These are phyloP conservation scores for Aspergillus saccharolyticus DNA, from an alignment of 495 filamentous ascomycete species.

Conservation along the genomic window DNA sequence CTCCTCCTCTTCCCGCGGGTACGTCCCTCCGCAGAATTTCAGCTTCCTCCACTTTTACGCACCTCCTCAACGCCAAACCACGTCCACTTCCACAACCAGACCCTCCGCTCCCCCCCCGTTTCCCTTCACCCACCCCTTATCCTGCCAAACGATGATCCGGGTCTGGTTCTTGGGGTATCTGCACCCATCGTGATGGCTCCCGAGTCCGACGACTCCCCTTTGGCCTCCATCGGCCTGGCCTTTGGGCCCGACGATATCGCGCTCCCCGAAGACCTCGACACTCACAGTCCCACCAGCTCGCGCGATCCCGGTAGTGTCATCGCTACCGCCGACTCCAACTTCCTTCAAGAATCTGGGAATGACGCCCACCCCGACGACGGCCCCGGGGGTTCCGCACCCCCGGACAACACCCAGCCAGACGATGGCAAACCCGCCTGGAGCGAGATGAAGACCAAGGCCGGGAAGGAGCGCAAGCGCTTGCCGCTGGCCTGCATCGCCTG, in stretches of 20 bases:
- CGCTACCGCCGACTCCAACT: slow-evolving; percentile 22
- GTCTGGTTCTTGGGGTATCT: slow-evolving; percentile 36
- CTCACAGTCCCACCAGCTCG: slow-evolving; percentile 42
- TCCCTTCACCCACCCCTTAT: slow-evolving; percentile 11
- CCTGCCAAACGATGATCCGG: slow-evolving; percentile 37
- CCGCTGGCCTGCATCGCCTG: slow-evolving; percentile 96
- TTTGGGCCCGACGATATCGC: slow-evolving; percentile 29
- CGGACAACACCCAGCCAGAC: slow-evolving; percentile 26
- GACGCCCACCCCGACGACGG: slow-evolving; percentile 24
- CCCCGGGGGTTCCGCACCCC: slow-evolving; percentile 31
- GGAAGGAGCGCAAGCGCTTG: slow-evolving; percentile 90
- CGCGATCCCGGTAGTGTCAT: slow-evolving; percentile 35
- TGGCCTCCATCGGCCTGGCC: slow-evolving; percentile 27
- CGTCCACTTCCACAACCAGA: neutral
- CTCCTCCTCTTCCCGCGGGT: slow-evolving; percentile 17
- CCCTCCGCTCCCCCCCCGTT: slow-evolving; percentile 1
- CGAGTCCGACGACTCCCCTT: slow-evolving; percentile 36
- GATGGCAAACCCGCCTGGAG: slow-evolving; percentile 69
- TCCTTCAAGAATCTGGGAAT: slow-evolving; percentile 15
- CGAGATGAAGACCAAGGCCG: slow-evolving; percentile 95
- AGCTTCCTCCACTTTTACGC: neutral
- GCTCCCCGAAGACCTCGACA: slow-evolving; percentile 37
- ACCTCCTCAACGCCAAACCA: slow-evolving; percentile 8
- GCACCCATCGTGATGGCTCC: slow-evolving; percentile 43
- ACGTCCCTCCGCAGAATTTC: slow-evolving; percentile 9